Evolutionary conservation across 441 rosid genomes (phyloP), one percentile per base, ranked within the genome.

Genomic region (Pelargonium fulgidum): DNA sequence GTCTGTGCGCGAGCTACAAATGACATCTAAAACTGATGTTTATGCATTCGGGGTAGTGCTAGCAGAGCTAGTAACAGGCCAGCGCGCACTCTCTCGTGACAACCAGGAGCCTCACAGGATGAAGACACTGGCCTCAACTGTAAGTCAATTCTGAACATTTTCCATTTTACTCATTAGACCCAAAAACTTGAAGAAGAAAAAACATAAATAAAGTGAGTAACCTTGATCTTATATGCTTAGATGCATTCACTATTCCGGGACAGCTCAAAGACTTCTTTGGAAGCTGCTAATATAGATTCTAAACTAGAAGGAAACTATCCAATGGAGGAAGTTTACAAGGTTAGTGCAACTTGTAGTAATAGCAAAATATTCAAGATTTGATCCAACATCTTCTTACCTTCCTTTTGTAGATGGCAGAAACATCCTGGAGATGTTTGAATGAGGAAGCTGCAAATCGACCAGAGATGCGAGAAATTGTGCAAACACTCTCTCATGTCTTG

Each of bases 31-130:
- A 78, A 71, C 76, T 48, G 82, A 80, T 48, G 79, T 78, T 22
- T 80, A 74, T 66, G 84, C 86, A 19, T 76, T 80, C 20, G 82
- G 84, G 69, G 84, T 80, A 70, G 84, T 78, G 41, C 74, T 80
- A 16, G 77, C 76, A 1, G 78, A 76, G 80, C 80, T 78, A 62
- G 64, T 78, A 54, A 78, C 81, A 0, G 78, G 84, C 13, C 77
- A 50, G 8, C 69, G 59, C 0, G 76, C 84, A 22, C 72, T 80
- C 7, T 12, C 52, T 13, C 79, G 75, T 1, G 75, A 80, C 66
- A 62, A 70, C 47, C 14, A 45, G 10, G 71, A 78, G 58, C 75
- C 75, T n/a, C 70, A 63, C 50, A 78, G 63, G 74, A 26, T 67
- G 66, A 78, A 69, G 63, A 62, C 82, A 7, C 64, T 78, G 41